Evolutionary conservation across 441 rosid species (phyloP).

Genomic region (Pelargonium fulgidum): DNA sequence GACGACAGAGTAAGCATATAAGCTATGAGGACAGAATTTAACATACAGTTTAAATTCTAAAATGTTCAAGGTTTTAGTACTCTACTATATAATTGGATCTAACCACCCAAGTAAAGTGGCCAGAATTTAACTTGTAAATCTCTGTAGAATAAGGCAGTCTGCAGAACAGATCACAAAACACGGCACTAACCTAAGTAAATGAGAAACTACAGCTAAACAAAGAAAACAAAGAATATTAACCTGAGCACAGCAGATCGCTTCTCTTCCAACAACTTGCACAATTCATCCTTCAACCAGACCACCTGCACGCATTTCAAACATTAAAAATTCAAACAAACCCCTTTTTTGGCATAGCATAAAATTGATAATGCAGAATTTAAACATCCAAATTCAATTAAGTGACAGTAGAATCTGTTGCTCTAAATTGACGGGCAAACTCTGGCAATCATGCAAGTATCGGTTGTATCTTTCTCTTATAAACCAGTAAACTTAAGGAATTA

Average conservation of each 20-base stretch:
- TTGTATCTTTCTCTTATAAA: too few relatives aligned
- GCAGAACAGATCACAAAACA: constrained; percentile 28
- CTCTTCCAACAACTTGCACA: constrained; percentile 91
- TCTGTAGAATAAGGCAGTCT: constrained; percentile 23
- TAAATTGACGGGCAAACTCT: too few relatives aligned
- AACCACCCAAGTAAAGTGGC: too few relatives aligned
- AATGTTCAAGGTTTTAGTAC: neutral
- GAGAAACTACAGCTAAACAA: constrained; percentile 32
- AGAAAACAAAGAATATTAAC: constrained; percentile 41
- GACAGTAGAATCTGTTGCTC: neutral
- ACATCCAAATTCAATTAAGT: neutral
- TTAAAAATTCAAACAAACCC: neutral
- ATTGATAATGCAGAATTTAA: neutral
- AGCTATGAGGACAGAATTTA: neutral
- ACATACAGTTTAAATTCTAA: neutral
- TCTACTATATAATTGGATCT: neutral
- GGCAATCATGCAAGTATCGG: too few relatives aligned
- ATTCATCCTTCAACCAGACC: constrained; percentile 83
- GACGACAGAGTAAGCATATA: too few relatives aligned
- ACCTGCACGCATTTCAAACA: constrained; percentile 47
- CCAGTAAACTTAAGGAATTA: too few relatives aligned
- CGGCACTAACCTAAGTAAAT: constrained; percentile 23
- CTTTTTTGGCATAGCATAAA: neutral
- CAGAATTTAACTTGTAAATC: neutral
- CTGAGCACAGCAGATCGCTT: constrained; percentile 89